Evolutionary conservation across 108 stramenopile species (phyloP), one percentile per base, ranked within the genome.

Genomic region (Nitzschia inconspicua): DNA sequence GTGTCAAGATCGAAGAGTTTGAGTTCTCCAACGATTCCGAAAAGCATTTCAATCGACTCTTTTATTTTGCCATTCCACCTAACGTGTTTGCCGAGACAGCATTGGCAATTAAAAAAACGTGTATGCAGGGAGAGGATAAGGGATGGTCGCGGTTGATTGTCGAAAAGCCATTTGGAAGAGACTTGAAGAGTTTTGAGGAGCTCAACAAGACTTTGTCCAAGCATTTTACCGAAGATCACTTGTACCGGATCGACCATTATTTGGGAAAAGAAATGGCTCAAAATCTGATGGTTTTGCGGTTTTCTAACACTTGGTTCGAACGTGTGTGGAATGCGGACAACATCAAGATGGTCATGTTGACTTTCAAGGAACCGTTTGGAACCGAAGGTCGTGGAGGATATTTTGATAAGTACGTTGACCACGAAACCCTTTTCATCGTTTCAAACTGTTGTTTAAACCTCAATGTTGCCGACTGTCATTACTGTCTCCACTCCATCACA

Each of bases 181-280:
- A 97, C 72, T 74, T 90, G 47, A 91, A 88, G 43, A 77, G 75
- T 11, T 91, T 88, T 59, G 84, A 79, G 30, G 77, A 88, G 60
- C 83, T 96, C 2, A 71, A 84, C 26, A 41, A 30, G 20, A 76
- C 74, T 19, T 46, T 96, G 54, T 64, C 55, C 24, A 44, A 71
- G 44, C 80, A 86, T 49, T 96, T 96, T 74, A 60, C 78, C 14
- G 98, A 99, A 67, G 72, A 91, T 40, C 75, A 81, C 26, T 58
- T 97, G 34, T 99, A 89, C 77, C 89, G 98, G 8, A 99, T 99
- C 54, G 98, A 99, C 63, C 98, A 99, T 57, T 99, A 98, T 68
- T 70, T 99, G 13, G 98, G 98, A 24, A 99, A 99, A 76, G 98
- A 99, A 77, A 94, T 99, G 91, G 97, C 97, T 18, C 95, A 96